Evolutionary conservation across 352 stramenopile species (phyloP).

Genomic region (Globisporangium canariense): DNA sequence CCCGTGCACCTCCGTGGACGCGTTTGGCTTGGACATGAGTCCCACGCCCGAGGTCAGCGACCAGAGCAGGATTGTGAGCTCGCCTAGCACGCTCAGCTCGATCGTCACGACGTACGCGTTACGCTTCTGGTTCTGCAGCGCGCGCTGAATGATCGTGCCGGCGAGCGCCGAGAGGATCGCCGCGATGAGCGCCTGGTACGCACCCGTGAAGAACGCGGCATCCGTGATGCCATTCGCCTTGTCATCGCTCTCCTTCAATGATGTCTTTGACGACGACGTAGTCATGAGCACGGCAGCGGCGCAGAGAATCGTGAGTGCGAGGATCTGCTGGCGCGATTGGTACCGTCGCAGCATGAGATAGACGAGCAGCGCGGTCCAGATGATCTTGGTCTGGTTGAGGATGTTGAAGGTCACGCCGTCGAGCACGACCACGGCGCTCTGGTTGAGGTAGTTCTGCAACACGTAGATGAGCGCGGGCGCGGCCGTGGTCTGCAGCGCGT

Average conservation of each 20-base stretch:
- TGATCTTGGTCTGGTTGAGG: slow-evolving; percentile 88
- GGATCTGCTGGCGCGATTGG: slow-evolving; percentile 66
- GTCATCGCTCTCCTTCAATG: slow-evolving; percentile 5
- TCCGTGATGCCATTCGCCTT: slow-evolving; percentile 19
- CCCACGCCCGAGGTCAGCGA: slow-evolving; percentile 26
- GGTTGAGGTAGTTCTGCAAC: slow-evolving; percentile 81
- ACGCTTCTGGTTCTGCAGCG: slow-evolving; percentile 62
- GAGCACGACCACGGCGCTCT: slow-evolving; percentile 68
- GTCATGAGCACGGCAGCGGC: slow-evolving; percentile 77
- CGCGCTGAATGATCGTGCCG: slow-evolving; percentile 74
- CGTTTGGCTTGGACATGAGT: slow-evolving; percentile 18
- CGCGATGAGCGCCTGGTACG: slow-evolving; percentile 68
- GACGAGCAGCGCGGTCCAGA: slow-evolving; percentile 79
- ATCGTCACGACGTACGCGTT: slow-evolving; percentile 83
- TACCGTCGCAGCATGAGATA: slow-evolving; percentile 74
- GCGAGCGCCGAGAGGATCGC: slow-evolving; percentile 71
- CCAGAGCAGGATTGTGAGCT: slow-evolving; percentile 56
- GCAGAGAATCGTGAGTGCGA: slow-evolving; percentile 67
- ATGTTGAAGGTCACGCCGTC: slow-evolving; percentile 86
- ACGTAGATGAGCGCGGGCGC: slow-evolving; percentile 79
- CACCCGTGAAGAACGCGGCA: slow-evolving; percentile 55
- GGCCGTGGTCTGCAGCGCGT: slow-evolving; percentile 59
- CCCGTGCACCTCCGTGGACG: slow-evolving; percentile 10
- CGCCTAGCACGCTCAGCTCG: slow-evolving; percentile 67
- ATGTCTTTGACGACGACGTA: slow-evolving; percentile 25